Conservation (phyloP, 345 rosid genomes). For the Citrus sinensis region DVS_A1.0 CM039162.1:5779501-5780000, state of each 20-base stretch:
- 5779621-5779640: conserved; percentile 8
- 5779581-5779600: neutral
- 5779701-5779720: conserved; percentile 5
- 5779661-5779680: neutral
- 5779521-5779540: neutral
- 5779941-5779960: neutral
- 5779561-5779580: neutral
- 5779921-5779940: neutral
- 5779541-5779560: neutral
- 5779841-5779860: neutral
- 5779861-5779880: neutral
- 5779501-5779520: neutral
- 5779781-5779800: neutral
- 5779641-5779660: conserved; percentile 1
- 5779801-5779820: conserved; percentile 7
- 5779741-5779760: neutral
- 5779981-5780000: neutral
- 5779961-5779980: neutral
- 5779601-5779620: conserved; percentile 5
- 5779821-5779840: neutral
- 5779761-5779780: conserved; percentile 10
- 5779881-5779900: conserved; percentile 12
- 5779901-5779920: conserved; percentile 4
- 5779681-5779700: neutral
- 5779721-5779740: neutral